Base-by-base conservation (phyloP, 2,329 filamentous ascomycete genomes). In the Fusarium marasasianum region DNA sequence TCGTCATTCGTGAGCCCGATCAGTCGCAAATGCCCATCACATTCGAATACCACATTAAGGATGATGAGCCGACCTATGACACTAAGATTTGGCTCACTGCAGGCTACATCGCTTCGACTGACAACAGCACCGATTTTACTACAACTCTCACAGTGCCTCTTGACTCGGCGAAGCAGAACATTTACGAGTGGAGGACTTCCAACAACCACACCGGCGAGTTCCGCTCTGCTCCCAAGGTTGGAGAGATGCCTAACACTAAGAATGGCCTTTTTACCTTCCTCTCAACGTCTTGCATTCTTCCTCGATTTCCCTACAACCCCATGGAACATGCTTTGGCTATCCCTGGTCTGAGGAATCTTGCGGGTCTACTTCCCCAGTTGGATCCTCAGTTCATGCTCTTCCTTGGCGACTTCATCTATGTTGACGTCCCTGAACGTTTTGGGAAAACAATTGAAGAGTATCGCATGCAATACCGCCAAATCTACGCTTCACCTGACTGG, bases 401-500 rank as follows among this genome's bases (percentile, higher is more conserved):
- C 82, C 86, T 97, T 0, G 94, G 94, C 41, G 94, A 97, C 78
- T 97, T 96, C 80, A 96, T 97, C 79, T 97, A 97, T 79, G 89
- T 94, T 41, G 96, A 99, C 78, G 96, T 98, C 0, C 96, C 96
- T 0, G 88, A 91, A 54, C 91, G 93, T 15, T 93, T 95, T 80
- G 95, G 94, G 17, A 90, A 88, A 45, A 88, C 90, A 0, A 84
- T 87, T 3, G 91, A 94, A 61, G 91, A 95, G 78, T 99, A 98
- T 81, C 90, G 95, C 56, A 91, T 94, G 79, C 95, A 98, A 80
- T 99, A 99, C 80, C 92, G 96, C 26, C 94, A 97, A 77, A 92
- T 98, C n/a, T 99, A 99, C 79, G 93, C 94, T 0, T 98, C 95
- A 6, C 96, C 96, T 1, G 96, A 98, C 74, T 99, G 96, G 96